phyloP scores from a whole-genome alignment of 495 filamentous ascomycete genomes.

The Jackrogersella minutella region DNA sequence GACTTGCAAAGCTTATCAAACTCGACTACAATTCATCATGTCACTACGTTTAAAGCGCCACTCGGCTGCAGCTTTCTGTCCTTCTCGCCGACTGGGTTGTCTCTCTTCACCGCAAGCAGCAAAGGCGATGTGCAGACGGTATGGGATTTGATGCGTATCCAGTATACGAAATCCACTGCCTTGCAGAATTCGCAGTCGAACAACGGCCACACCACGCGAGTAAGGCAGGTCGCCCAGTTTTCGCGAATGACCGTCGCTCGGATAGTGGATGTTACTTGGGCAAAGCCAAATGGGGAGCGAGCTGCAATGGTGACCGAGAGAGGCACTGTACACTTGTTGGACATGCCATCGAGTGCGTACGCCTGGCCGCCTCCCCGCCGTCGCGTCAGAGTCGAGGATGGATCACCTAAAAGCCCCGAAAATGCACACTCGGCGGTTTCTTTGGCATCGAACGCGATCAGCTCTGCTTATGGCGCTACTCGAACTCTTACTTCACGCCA shows the following conservation, averaged over 20 bases:
- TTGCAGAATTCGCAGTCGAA: conserved; percentile 51
- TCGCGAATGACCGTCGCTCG: conserved; percentile 88
- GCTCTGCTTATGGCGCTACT: conserved; percentile 68
- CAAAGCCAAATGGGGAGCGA: conserved; percentile 77
- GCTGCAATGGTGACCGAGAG: conserved; percentile 87
- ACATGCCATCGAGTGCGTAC: conserved; percentile 82
- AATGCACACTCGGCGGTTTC: conserved; percentile 60
- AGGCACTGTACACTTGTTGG: conserved; percentile 92
- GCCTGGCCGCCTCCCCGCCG: conserved; percentile 89
- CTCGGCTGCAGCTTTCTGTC: conserved; percentile 92
- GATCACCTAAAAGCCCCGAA: conserved; percentile 46
- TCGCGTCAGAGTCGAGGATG: conserved; percentile 54
- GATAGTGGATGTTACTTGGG: conserved; percentile 90
- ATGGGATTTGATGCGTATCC: conserved; percentile 88
- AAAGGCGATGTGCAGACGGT: conserved; percentile 93
- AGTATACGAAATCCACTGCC: conserved; percentile 61
- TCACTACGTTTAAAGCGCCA: conserved; percentile 81
- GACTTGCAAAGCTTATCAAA: conserved; percentile 72
- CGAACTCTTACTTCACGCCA: conserved; percentile 58
- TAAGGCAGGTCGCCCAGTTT: conserved; percentile 86
- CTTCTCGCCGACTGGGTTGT: conserved; percentile 83
- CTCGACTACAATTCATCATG: conserved; percentile 62
- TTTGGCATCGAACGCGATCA: conserved; percentile 67
- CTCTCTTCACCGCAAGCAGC: conserved; percentile 85
- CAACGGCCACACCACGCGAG: conserved; percentile 53